A percentile compares a stretch with the other conserved stretches of the same genome.
phyloP scores from a whole-genome alignment of 2,329 filamentous ascomycete genomes.

The Hypoxylon sp. region DNA sequence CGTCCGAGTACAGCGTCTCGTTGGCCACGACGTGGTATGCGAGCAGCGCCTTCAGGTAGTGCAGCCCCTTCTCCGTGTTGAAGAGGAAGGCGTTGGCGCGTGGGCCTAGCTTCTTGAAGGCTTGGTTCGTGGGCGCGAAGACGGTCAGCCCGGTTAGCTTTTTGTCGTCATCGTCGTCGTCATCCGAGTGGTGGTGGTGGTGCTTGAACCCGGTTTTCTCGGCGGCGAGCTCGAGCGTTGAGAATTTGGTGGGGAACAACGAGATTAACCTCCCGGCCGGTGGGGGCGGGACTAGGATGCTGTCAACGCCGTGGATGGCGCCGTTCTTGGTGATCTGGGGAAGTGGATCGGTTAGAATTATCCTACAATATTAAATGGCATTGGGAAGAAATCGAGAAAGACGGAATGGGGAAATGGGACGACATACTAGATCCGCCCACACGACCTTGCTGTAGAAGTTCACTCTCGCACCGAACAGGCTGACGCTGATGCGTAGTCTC shows the following conservation, averaged over 20 bases:
- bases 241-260: slow-evolving; percentile 82
- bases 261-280: slow-evolving; percentile 64
- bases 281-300: slow-evolving; percentile 83
- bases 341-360: slow-evolving; percentile 14
- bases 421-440: slow-evolving; percentile 76
- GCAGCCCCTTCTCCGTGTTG: slow-evolving; percentile 77
- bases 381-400: neutral
- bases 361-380: neutral
- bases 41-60: slow-evolving; percentile 80
- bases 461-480: slow-evolving; percentile 74
- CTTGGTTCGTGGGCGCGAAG: slow-evolving; percentile 85
- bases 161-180: slow-evolving; percentile 58
- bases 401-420: neutral
- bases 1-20: slow-evolving; percentile 78
- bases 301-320: slow-evolving; percentile 82
- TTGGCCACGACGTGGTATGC: slow-evolving; percentile 55
- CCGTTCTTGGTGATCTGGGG: slow-evolving; percentile 80
- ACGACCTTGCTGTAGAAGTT: slow-evolving; percentile 84
- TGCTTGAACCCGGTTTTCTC: slow-evolving; percentile 78
- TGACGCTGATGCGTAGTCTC: slow-evolving; percentile 77
- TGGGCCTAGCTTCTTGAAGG: slow-evolving; percentile 82
- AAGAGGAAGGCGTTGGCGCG: slow-evolving; percentile 88
- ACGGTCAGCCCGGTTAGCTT: slow-evolving; percentile 76
- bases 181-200: slow-evolving; percentile 26
- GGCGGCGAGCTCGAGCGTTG: slow-evolving; percentile 81